Evolutionary conservation across 2,329 filamentous ascomycete species (phyloP).

Genomic region (Claviceps sp.): DNA sequence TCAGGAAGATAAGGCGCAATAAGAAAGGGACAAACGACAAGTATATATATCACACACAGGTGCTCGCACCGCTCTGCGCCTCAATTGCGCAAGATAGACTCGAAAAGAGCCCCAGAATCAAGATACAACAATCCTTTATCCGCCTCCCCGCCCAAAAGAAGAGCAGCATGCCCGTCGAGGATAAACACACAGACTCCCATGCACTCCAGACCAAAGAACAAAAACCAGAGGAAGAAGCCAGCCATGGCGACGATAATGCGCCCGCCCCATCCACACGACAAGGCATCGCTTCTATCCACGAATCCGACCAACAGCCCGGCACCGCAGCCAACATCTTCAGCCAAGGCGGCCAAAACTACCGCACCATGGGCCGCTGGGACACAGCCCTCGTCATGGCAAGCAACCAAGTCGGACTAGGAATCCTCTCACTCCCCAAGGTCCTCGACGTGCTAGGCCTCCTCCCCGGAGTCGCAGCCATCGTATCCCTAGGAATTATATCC

Average conservation of each 20-base stretch:
- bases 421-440: slow-evolving; percentile 58
- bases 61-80: neutral
- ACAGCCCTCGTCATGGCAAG: slow-evolving; percentile 20
- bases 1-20: no score
- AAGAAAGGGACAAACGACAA: no score
- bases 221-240: neutral
- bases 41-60: no score
- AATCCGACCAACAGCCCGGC: neutral
- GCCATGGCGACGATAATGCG: neutral
- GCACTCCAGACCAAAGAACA: neutral
- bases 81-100: neutral
- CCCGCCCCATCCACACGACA: neutral
- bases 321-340: slow-evolving; percentile 15
- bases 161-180: neutral
- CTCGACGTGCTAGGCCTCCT: slow-evolving; percentile 56
- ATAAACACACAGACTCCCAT: neutral
- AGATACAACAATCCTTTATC: neutral
- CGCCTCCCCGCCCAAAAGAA: no score
- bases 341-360: slow-evolving; percentile 19
- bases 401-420: slow-evolving; percentile 24
- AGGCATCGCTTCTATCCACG: neutral
- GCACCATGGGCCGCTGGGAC: slow-evolving; percentile 22
- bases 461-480: slow-evolving; percentile 53
- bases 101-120: neutral
- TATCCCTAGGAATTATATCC: slow-evolving; percentile 51